Evolutionary conservation across 1,284 basidiomycete species (phyloP), one percentile per base, ranked within the genome.

Genomic region (Pyrrhoderma noxium): DNA sequence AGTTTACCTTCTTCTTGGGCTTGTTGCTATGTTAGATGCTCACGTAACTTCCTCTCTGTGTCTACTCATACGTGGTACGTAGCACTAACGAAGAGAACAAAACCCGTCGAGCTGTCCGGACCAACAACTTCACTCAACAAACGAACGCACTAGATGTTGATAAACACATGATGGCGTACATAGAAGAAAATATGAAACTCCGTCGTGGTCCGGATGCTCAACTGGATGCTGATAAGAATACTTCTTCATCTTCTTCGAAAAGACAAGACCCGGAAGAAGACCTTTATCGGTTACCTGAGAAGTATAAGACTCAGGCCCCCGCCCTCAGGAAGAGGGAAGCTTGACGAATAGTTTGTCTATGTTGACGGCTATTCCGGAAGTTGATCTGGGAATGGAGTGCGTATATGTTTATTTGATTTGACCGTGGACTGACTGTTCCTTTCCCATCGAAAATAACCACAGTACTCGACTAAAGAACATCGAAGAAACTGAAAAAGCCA

Each of bases 111-210:
- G 82, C 83, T 3, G 81, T 97, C 3, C 77, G 91, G 45, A 75
- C 80, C 21, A 94, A 90, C 69, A 96, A 97, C 70, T 97, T 99
- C 65, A 98, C 95, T 0, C 88, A 92, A 57, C 94, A 98, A 68
- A 99, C 94, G 1, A 96, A 96, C 63, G 82, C 84, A 1, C 75
- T 98, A 9, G 94, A 97, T 62, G 93, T 97, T 4, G 94, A 99
- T 70, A 97, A 96, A 63, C 95, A 98, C 64, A 98, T 98, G 94
- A 93, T 98, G 89, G 89, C 85, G 1, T 98, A 95, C 62, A 98
- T 98, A 52, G 95, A 98, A 63, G 81, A 88, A 61, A 96, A 97
- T 65, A 76, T 99, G 62, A 83, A 79, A 61, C 79, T 90, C 44
- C 84, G 84, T n/a, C 77, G 80, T 57, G 78, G 76, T 46, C 9